phyloP scores from a whole-genome alignment of 306 rosid species.

The Corylus heterophylla region DNA sequence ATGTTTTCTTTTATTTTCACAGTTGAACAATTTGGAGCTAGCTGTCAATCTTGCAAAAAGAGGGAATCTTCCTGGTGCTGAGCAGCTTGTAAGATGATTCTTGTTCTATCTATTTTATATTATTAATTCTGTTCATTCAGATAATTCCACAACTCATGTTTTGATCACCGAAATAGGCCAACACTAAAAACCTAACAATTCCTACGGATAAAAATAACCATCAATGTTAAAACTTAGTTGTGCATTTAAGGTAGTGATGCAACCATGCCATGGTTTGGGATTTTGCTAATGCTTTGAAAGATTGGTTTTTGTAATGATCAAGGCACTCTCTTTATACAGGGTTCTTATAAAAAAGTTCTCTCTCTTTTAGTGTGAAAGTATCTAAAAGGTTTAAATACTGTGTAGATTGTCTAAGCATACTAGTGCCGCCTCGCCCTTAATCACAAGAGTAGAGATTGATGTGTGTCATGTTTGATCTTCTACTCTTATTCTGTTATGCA shows the following conservation, averaged over 20 bases:
- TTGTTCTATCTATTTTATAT: neutral
- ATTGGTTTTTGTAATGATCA: neutral
- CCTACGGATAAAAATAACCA: neutral
- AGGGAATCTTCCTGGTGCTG: conserved; percentile 99
- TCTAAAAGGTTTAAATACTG: neutral
- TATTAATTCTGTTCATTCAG: neutral
- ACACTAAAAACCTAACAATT: too few species aligned
- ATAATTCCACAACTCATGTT: neutral
- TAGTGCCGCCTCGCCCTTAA: neutral
- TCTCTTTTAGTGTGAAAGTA: neutral
- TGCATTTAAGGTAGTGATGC: neutral
- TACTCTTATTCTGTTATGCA: neutral
- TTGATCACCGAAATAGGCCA: too few species aligned
- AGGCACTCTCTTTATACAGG: neutral
- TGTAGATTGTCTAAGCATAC: neutral
- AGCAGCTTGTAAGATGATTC: conserved; percentile 69
- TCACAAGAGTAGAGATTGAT: neutral
- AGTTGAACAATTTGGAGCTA: conserved; percentile 98
- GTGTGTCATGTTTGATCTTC: neutral
- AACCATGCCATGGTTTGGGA: neutral
- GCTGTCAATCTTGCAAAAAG: conserved; percentile 98
- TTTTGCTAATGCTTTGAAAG: neutral
- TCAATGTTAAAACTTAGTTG: neutral
- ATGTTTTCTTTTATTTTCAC: conserved; percentile 22
- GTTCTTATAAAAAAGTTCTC: neutral